A percentile compares a stretch with the other conserved stretches of the same genome.
These are phyloP conservation scores for Phytopythium oedochilum DNA, from an alignment of 352 stramenopile genomes.

Conservation along the genomic window DNA sequence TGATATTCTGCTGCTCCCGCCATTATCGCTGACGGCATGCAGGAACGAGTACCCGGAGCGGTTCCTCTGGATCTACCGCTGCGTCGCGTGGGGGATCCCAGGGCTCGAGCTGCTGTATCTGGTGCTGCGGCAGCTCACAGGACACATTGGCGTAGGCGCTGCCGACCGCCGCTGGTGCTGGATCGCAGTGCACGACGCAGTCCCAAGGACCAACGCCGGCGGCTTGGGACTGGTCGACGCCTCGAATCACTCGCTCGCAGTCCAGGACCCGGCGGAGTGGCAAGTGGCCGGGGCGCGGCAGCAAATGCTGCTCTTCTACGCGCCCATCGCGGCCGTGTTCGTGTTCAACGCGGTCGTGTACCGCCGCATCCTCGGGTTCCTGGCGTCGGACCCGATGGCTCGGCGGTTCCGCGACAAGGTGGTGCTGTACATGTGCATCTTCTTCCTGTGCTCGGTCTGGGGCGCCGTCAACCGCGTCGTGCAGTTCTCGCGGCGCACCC, in stretches of 20 bases:
- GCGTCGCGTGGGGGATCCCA: slow-evolving; percentile 61
- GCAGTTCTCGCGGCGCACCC: slow-evolving; percentile 41
- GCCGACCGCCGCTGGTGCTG: slow-evolving; percentile 75
- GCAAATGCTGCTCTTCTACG: slow-evolving; percentile 68
- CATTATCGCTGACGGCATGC: not conserved
- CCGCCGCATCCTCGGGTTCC: slow-evolving; percentile 50
- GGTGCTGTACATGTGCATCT: slow-evolving; percentile 58
- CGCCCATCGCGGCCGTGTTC: slow-evolving; percentile 53
- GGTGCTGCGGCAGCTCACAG: slow-evolving; percentile 63
- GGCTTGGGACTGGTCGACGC: no score
- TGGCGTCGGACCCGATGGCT: slow-evolving; percentile 64
- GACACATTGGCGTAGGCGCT: slow-evolving; percentile 56
- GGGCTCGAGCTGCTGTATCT: slow-evolving; percentile 48
- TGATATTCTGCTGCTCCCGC: not conserved
- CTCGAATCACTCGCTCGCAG: no score
- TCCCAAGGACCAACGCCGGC: not conserved
- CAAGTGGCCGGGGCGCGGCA: slow-evolving; percentile 40
- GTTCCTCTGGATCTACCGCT: slow-evolving; percentile 54
- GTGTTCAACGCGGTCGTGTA: slow-evolving; percentile 66
- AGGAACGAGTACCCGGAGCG: slow-evolving; percentile 75
- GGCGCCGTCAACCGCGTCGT: slow-evolving; percentile 60
- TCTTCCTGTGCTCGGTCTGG: slow-evolving; percentile 76
- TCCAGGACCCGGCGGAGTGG: slow-evolving; percentile 35
- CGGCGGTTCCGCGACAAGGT: slow-evolving; percentile 50
- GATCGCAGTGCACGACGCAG: slow-evolving; percentile 47